Evolutionary conservation across 164 flowering plant species (phyloP).

Genomic region (Sedum album): DNA sequence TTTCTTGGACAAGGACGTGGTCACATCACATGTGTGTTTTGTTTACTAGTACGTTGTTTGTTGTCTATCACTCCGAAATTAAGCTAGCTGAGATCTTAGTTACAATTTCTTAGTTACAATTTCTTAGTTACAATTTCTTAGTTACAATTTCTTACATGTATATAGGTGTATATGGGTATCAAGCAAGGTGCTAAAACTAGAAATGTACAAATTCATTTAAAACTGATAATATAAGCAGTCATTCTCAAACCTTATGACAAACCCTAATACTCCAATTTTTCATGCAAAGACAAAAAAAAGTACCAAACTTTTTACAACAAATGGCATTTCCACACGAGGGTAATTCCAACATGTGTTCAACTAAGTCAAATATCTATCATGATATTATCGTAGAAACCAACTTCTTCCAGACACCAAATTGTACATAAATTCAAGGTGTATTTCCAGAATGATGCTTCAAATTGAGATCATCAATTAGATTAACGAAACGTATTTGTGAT

Average conservation of each 20-base stretch:
- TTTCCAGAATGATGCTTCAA: not conserved
- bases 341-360: not conserved
- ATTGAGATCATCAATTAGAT: not conserved
- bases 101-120: no score
- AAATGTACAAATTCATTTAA: not conserved
- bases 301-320: not conserved
- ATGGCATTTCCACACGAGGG: not conserved
- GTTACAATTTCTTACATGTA: not conserved
- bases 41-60: slow-evolving; percentile 2
- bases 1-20: not conserved
- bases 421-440: not conserved
- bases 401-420: not conserved
- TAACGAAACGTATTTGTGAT: not conserved
- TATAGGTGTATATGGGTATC: not conserved
- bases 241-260: not conserved
- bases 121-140: no score
- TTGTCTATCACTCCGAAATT: not conserved
- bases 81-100: not conserved
- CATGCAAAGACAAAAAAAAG: not conserved
- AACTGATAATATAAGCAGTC: not conserved
- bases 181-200: not conserved
- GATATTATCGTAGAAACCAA: no score
- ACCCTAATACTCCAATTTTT: not conserved
- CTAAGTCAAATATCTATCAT: no score
- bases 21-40: not conserved